These are phyloP conservation scores for Irpex sp. DNA, from an alignment of 1,284 basidiomycete genomes.

Conservation along the genomic window DNA sequence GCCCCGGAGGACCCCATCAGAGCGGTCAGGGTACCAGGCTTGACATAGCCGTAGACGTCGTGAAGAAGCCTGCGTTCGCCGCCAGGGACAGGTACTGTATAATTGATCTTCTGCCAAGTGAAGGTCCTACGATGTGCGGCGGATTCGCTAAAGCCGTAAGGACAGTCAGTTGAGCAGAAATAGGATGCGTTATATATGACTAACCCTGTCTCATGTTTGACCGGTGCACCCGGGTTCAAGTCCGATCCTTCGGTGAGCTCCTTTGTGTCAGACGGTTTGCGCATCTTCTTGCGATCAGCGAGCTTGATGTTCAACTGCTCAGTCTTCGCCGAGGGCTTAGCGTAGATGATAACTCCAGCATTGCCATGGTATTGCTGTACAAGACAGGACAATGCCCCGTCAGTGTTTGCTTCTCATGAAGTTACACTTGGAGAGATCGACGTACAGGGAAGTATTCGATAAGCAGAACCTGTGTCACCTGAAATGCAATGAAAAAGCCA, in stretches of 20 bases:
- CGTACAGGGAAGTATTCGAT: constrained; percentile 65
- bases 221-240: constrained; percentile 26
- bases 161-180: constrained; percentile 4
- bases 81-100: constrained; percentile 70
- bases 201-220: constrained; percentile 18
- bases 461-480: constrained; percentile 55
- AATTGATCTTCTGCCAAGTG: constrained; percentile 71
- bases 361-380: constrained; percentile 47
- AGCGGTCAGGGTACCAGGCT: constrained; percentile 77
- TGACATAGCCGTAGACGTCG: constrained; percentile 86
- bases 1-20: constrained; percentile 83
- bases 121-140: constrained; percentile 48
- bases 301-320: constrained; percentile 64
- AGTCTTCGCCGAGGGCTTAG: constrained; percentile 65
- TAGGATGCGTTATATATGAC: constrained; percentile 2
- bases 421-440: neutral
- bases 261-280: constrained; percentile 24
- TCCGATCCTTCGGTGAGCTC: constrained; percentile 12
- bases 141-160: neutral
- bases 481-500: constrained; percentile 67
- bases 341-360: constrained; percentile 57
- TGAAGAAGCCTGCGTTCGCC: constrained; percentile 73
- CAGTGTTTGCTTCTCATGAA: neutral
- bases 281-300: constrained; percentile 44
- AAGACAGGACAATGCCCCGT: neutral